Conservation (phyloP, 2,329 filamentous ascomycete genomes). For the Boeremia lycopersici region DNA sequence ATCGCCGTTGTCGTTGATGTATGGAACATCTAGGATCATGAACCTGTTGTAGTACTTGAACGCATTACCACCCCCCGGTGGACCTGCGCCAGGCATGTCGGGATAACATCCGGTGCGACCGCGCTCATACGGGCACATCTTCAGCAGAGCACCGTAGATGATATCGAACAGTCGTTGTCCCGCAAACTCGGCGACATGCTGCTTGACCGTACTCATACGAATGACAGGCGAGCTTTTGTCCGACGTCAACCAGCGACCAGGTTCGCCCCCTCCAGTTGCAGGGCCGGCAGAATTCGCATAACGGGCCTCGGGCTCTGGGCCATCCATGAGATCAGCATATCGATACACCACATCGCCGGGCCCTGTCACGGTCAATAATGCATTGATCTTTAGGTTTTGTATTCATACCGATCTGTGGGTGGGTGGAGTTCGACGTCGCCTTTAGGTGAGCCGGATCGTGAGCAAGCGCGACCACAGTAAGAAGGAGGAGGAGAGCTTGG, state of each 20-base stretch:
- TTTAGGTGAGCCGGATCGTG: neutral
- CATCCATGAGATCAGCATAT: neutral
- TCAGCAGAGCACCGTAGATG: neutral
- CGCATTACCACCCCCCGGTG: neutral
- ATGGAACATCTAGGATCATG: neutral
- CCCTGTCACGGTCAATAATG: neutral
- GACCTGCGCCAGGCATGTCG: neutral
- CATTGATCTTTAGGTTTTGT: neutral
- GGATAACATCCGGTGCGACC: conserved; percentile 4
- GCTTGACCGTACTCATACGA: conserved; percentile 1
- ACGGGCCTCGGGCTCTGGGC: neutral
- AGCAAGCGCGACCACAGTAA: too few relatives aligned
- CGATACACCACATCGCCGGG: neutral
- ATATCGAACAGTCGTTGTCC: conserved; percentile 1
- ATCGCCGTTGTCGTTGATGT: neutral
- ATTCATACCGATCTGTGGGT: neutral
- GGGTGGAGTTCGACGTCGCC: neutral
- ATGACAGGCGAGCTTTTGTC: neutral
- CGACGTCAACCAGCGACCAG: neutral
- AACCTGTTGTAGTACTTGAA: neutral
- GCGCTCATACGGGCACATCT: conserved; percentile 3
- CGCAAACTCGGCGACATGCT: conserved; percentile 6
- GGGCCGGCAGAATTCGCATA: neutral
- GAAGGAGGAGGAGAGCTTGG: too few relatives aligned
- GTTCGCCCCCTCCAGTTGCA: neutral